Base-by-base conservation (phyloP, 2,329 filamentous ascomycete species). In the Fusarium sp. region DNA sequence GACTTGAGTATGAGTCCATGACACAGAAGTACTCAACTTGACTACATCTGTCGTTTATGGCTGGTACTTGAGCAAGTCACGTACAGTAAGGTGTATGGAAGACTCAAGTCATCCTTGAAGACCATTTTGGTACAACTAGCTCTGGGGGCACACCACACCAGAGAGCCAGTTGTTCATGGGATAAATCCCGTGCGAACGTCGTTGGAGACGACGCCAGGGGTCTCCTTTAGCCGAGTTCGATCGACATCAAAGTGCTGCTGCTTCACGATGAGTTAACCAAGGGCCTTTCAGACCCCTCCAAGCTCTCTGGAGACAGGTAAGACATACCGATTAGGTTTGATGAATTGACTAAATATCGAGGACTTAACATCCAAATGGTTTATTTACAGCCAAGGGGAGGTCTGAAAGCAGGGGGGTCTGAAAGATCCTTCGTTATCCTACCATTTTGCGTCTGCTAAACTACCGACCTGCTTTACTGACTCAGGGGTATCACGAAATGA, bases 71-170 rank as follows among this genome's bases (percentile, higher is more conserved):
- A 94, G 84, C 98, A 98, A 58, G 94, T 95, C 74, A 98, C 89
- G 84, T 98, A 96, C 61, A 98, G 89, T 63, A 84, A 81, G n/a
- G n/a, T n/a, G n/a, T n/a, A 14, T 20, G n/a, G 11, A 13, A 7
- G 41, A 14, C 4, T 7, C 2, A 3, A 2, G n/a, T 22, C 41
- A 43, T 20, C 7, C 98, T 85, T 97, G 97, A 77, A 98, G 98
- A 62, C 96, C 96, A 81, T 98, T 95, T 84, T 98, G 95, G 83
- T 98, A 96, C n/a, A 92, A 95, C 64, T 96, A 95, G 75, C 92
- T 95, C 85, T 98, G 98, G 27, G 95, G 95, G 81, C 93, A 97
- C 29, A 96, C 93, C n/a, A 98, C 95, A 98, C 95, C 75, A 22
- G 5, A 43, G 6, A 43, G 7, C 20, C 20, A 22, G 20, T 20